Percentiles rank a stretch among this genome's conserved stretches.
These are phyloP conservation scores for Termitomyces sp. DNA, from an alignment of 768 basidiomycete genomes.

Conservation along the genomic window DNA sequence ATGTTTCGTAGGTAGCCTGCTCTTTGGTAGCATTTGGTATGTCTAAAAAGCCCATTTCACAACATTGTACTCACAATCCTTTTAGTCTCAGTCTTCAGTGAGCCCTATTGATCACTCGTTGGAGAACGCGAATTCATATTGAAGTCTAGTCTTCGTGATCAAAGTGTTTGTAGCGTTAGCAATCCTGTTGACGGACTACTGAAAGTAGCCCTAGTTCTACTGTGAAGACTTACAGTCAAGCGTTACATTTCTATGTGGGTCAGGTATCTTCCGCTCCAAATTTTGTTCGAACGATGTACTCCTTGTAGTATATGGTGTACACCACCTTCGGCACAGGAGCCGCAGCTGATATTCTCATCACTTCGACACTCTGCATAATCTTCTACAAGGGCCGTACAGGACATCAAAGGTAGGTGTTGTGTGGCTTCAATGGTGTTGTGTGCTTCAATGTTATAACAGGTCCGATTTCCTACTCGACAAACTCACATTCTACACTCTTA, in stretches of 20 bases:
- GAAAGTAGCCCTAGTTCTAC: background rate
- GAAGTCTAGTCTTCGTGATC: background rate
- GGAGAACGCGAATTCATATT: background rate
- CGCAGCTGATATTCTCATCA: background rate
- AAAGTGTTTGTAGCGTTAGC: background rate
- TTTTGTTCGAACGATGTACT: background rate
- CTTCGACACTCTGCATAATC: background rate
- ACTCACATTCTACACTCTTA: conserved; percentile 3
- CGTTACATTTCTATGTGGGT: background rate
- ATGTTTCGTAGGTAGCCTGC: background rate
- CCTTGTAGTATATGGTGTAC: background rate
- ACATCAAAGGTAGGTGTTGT: background rate
- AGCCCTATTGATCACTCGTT: background rate
- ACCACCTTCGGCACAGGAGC: background rate
- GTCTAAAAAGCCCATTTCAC: background rate
- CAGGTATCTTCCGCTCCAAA: background rate
- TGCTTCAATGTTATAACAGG: background rate
- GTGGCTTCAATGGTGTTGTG: background rate
- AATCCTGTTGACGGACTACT: background rate
- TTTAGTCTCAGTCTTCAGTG: background rate
- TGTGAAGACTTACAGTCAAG: background rate
- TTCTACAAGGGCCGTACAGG: background rate
- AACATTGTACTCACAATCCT: background rate
- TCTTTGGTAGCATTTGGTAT: background rate
- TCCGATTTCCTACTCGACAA: background rate